A percentile compares a stretch with the other conserved stretches of the same genome.
Conservation (phyloP, 768 basidiomycete species). For the Naganishia vishniacii region DNA sequence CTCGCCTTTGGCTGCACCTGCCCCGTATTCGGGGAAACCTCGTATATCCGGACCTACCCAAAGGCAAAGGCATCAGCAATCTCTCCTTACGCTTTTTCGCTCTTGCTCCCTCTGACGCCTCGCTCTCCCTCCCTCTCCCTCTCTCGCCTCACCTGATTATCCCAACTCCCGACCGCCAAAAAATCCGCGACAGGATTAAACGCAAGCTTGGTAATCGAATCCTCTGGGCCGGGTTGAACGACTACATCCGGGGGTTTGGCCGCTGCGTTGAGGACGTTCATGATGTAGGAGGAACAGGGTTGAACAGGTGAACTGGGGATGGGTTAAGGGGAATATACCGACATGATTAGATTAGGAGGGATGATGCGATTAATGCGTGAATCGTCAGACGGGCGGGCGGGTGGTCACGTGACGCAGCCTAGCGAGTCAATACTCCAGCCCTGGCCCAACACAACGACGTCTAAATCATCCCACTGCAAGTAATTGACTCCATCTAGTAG, state of each 20-base stretch:
- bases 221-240: constrained; percentile 70
- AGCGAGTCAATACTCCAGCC: too few species aligned
- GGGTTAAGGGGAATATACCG: neutral
- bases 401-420: too few species aligned
- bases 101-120: constrained; percentile 60
- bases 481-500: too few species aligned
- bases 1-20: constrained; percentile 83
- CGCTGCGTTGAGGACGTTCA: constrained; percentile 26
- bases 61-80: constrained; percentile 5
- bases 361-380: too few species aligned
- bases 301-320: neutral
- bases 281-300: too few species aligned
- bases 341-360: too few species aligned
- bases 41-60: constrained; percentile 81
- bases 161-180: constrained; percentile 89
- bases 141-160: constrained; percentile 65
- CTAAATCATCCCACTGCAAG: too few species aligned
- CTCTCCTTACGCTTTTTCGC: neutral
- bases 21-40: constrained; percentile 60
- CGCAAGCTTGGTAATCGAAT: constrained; percentile 76
- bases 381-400: too few species aligned
- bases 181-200: constrained; percentile 83
- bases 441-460: too few species aligned
- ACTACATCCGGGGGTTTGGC: constrained; percentile 70
- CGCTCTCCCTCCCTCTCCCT: neutral